Evolutionary conservation across 2,329 filamentous ascomycete species (phyloP).

Genomic region (Fusarium proliferatum): DNA sequence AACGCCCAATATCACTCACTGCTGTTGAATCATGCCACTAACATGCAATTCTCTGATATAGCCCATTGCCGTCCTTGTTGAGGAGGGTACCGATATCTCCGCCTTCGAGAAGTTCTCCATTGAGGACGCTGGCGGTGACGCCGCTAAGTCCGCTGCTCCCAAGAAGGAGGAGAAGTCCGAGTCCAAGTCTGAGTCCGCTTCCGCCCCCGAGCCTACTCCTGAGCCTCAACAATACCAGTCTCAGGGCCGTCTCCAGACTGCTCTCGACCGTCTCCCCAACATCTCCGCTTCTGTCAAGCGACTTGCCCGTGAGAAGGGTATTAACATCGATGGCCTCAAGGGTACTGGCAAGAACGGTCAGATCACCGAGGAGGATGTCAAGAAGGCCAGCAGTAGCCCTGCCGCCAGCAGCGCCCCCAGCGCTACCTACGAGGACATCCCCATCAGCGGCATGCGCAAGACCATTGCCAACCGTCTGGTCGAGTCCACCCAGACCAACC

Average conservation of each 20-base stretch:
- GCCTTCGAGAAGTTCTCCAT: conserved; percentile 91
- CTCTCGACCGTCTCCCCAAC: conserved; percentile 83
- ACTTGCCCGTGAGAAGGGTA: conserved; percentile 85
- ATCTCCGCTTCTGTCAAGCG: conserved; percentile 80
- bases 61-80: conserved; percentile 96
- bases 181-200: conserved; percentile 66
- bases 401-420: conserved; percentile 65
- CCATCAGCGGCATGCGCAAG: conserved; percentile 95
- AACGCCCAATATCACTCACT: not conserved
- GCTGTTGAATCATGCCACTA: conserved; percentile 12
- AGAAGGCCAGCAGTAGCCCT: conserved; percentile 78
- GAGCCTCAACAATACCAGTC: conserved; percentile 77
- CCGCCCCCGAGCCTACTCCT: conserved; percentile 54
- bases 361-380: conserved; percentile 92
- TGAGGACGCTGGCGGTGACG: conserved; percentile 89
- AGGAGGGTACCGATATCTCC: conserved; percentile 87
- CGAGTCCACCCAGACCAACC: conserved; percentile 91
- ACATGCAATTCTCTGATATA: conserved; percentile 52
- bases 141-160: conserved; percentile 67
- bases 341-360: conserved; percentile 86
- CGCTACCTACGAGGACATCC: conserved; percentile 83
- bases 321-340: conserved; percentile 82
- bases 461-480: conserved; percentile 92
- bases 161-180: conserved; percentile 76
- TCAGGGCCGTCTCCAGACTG: conserved; percentile 81